phyloP scores from a whole-genome alignment of 2,329 filamentous ascomycete genomes.

The Claviceps digitariae region DNA sequence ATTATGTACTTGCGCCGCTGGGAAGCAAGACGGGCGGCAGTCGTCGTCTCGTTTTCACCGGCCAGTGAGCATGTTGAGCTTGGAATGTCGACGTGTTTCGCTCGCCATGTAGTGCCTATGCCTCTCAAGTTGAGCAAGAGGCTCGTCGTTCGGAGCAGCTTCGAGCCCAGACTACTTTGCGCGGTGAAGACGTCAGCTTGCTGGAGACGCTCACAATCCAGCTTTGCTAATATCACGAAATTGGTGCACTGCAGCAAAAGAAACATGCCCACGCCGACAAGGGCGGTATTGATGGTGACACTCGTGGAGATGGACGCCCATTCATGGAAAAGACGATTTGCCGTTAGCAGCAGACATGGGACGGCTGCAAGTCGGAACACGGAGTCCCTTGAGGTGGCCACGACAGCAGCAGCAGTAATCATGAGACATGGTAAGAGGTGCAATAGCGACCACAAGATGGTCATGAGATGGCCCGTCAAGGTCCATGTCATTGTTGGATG shows the following conservation, averaged over 20 bases:
- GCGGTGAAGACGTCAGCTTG: not conserved
- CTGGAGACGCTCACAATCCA: not conserved
- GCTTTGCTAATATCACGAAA: not conserved
- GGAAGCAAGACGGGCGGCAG: not conserved
- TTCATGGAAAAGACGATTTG: not conserved
- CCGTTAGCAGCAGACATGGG: not conserved
- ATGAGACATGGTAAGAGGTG: not conserved
- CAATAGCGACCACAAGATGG: not conserved
- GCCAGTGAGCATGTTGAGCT: too few species aligned
- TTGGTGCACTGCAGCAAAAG: not conserved
- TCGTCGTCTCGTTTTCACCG: not conserved
- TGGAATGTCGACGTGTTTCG: not conserved
- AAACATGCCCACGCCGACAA: not conserved
- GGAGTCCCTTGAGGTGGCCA: not conserved
- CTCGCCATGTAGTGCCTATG: slow-evolving; percentile 1
- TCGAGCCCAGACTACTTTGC: not conserved
- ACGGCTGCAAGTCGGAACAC: not conserved
- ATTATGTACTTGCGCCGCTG: not conserved
- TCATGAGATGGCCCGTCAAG: not conserved
- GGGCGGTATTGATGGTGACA: not conserved
- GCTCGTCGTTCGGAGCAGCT: not conserved
- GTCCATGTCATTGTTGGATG: not conserved
- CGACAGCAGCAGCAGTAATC: not conserved
- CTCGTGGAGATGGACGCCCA: not conserved
- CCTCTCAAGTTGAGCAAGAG: slow-evolving; percentile 1